These are phyloP conservation scores for Pochonia chlamydosporia DNA, from an alignment of 2,329 filamentous ascomycete species.

Conservation along the genomic window DNA sequence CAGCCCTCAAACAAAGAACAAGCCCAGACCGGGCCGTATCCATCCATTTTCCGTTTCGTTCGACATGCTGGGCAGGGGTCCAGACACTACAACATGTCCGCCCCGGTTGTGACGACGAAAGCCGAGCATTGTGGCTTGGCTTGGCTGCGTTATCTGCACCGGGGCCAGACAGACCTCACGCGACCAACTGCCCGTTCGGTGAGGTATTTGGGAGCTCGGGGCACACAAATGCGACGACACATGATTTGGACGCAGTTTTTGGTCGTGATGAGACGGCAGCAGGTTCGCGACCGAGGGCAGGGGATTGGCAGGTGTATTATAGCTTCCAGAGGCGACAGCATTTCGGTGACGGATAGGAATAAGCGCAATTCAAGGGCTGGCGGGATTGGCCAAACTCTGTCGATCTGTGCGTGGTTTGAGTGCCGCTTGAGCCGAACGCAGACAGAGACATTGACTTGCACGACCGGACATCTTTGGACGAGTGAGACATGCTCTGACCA, in stretches of 20 bases:
- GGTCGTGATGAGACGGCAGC: no score
- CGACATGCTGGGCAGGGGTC: not conserved
- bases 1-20: no score
- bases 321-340: not conserved
- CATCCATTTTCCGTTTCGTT: no score
- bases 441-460: not conserved
- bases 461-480: no score
- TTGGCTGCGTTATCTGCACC: not conserved
- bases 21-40: no score
- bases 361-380: not conserved
- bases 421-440: constrained; percentile 5
- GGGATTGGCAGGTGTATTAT: not conserved
- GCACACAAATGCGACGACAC: not conserved
- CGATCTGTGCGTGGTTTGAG: not conserved
- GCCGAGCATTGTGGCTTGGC: not conserved
- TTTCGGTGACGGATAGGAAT: constrained; percentile 3
- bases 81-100: not conserved
- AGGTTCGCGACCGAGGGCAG: no score
- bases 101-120: no score
- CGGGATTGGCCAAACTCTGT: not conserved
- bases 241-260: no score
- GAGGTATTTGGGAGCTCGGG: not conserved
- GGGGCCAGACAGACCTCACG: constrained; percentile 9
- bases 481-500: no score
- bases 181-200: constrained; percentile 12